Percentiles rank a stretch among this genome's conserved stretches.
phyloP scores from a whole-genome alignment of 805 yeast genomes.

The Spathaspora passalidarum region DNA sequence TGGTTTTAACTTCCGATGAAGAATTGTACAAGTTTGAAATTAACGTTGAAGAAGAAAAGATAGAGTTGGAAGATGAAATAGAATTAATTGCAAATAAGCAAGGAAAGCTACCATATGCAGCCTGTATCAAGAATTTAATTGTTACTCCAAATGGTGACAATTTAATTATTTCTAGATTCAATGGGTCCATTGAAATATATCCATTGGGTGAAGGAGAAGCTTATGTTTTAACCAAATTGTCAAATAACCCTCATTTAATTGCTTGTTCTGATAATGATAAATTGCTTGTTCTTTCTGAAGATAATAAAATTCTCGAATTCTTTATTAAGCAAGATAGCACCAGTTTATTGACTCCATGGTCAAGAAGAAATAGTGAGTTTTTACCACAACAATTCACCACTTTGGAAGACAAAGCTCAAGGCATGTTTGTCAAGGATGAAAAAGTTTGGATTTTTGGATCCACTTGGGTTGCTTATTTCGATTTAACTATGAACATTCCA shows the following conservation, averaged over 20 bases:
- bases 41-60: constrained; percentile 27
- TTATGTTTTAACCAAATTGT: constrained; percentile 53
- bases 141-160: constrained; percentile 42
- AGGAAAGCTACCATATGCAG: constrained; percentile 45
- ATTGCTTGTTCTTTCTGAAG: constrained; percentile 65
- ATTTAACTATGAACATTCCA: constrained; percentile 58
- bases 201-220: constrained; percentile 25
- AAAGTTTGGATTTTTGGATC: constrained; percentile 87
- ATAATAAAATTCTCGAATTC: constrained; percentile 73
- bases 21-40: constrained; percentile 48
- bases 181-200: constrained; percentile 61
- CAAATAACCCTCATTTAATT: constrained; percentile 58
- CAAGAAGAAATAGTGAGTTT: constrained; percentile 68
- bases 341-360: constrained; percentile 70
- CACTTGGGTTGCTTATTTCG: constrained; percentile 75
- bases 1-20: constrained; percentile 59
- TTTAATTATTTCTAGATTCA: constrained; percentile 58
- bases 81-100: constrained; percentile 25
- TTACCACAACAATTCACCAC: constrained; percentile 63
- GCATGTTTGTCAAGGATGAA: constrained; percentile 52
- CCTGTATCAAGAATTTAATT: constrained; percentile 47
- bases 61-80: constrained; percentile 43
- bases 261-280: constrained; percentile 51
- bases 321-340: constrained; percentile 26
- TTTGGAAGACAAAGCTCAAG: constrained; percentile 67